Evolutionary conservation across 169 alveolate genomes (phyloP), one percentile per base, ranked within the genome.

Genomic region (Plasmodium cynomolgi): DNA sequence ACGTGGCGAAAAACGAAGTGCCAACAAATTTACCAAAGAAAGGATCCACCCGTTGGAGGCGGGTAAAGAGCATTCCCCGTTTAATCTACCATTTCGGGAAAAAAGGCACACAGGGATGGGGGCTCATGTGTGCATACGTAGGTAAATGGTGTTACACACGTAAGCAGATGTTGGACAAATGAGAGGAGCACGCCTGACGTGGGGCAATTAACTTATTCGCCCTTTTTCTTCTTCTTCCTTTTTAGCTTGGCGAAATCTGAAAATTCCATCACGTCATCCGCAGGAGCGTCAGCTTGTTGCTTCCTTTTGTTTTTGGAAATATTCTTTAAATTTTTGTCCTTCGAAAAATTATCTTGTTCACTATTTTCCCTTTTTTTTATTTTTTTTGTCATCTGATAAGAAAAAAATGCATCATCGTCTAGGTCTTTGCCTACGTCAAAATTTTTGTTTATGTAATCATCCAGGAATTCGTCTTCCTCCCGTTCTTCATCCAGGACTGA

Each of bases 381-480:
- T 58, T 86, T 20, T 8, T 15, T 5, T 47, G 39, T 8, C 39
- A 0, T 68, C n/a, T 20, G 31, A 33, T 23, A 1, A 68, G n/a
- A 13, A 7, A 11, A 6, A 68, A 26, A 15, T 3, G 11, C 50
- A 86, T 54, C 81, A 9, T 75, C 85, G 71, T 75, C 81, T 26
- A 86, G 31, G 68, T 86, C 81, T 33, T 75, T 75, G 68, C 72
- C 93, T 74, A 86, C 37, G 50, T 86, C 86, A 77, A 75, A 86
- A 86, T 86, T 74, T 44, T 86, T 86, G n/a, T 79, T 20, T 20
- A 86, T 86, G 81, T 26, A 86, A 1, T 86, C 82, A 77, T 86
- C 93, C 33, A 86, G 56, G 44, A 75, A 86, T 71, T 50, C 81
- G 81, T 86, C 93, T 75, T 86, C 93, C 71, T 86, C 93, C 68